A percentile compares a stretch with the other conserved stretches of the same genome.
Conservation (phyloP, 169 alveolate species). For the Perkinsus olseni region DNA sequence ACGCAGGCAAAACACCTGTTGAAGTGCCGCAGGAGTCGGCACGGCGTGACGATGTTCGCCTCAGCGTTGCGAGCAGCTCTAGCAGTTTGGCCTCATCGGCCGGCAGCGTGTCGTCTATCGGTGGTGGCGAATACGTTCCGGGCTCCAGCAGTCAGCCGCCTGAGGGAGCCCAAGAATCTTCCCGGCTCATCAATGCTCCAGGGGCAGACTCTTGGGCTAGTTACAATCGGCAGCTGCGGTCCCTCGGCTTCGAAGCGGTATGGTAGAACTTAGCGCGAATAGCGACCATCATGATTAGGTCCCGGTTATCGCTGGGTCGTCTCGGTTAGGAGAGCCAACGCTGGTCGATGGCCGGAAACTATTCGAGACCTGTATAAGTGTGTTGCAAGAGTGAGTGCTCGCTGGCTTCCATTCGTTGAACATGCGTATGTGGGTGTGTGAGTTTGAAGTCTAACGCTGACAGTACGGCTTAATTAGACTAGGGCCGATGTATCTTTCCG, state of each 20-base stretch:
- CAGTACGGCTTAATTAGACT: no score
- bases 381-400: neutral
- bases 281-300: neutral
- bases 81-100: neutral
- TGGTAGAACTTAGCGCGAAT: neutral
- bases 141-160: neutral
- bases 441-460: no score
- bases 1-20: no score
- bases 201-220: neutral
- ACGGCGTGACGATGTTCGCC: neutral
- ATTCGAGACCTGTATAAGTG: neutral
- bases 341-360: neutral
- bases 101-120: neutral
- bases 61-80: neutral
- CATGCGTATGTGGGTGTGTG: no score
- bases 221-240: neutral
- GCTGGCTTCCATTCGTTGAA: no score
- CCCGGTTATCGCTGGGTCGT: neutral
- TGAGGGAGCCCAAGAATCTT: neutral
- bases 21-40: neutral
- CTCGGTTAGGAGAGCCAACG: neutral
- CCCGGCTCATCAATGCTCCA: neutral
- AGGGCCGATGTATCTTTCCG: no score
- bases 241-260: neutral
- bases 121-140: neutral